Evolutionary conservation across 768 basidiomycete species (phyloP).

Genomic region (Tricholoma bakamatsutake): DNA sequence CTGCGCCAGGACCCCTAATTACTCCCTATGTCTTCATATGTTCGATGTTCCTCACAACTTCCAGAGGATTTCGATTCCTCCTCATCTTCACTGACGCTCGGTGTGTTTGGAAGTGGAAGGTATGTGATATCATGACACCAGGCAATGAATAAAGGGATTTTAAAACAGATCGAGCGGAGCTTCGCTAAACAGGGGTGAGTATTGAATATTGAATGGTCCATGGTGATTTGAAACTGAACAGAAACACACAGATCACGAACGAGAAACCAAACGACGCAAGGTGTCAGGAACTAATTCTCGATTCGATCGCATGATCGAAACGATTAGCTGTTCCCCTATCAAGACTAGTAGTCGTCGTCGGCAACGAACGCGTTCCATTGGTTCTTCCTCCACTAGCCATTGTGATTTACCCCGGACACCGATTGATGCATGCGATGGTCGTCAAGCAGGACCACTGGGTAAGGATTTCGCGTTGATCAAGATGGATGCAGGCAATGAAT

Average conservation of each 20-base stretch:
- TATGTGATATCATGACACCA: slow-evolving; percentile 3
- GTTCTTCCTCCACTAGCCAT: slow-evolving; percentile 40
- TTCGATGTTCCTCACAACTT: slow-evolving; percentile 13
- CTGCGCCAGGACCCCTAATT: background rate
- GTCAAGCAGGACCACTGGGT: slow-evolving; percentile 29
- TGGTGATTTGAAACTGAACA: background rate
- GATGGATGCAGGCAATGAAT: slow-evolving; percentile 19
- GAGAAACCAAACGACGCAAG: slow-evolving; percentile 41
- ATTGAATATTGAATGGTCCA: background rate
- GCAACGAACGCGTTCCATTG: slow-evolving; percentile 28
- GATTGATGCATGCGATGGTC: slow-evolving; percentile 30
- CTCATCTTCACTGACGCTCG: slow-evolving; percentile 4
- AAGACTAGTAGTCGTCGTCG: slow-evolving; percentile 15
- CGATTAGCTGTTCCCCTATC: slow-evolving; percentile 36
- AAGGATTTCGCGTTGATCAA: slow-evolving; percentile 39
- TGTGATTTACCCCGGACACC: slow-evolving; percentile 36
- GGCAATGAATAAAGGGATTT: background rate
- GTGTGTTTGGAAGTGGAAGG: slow-evolving; percentile 16
- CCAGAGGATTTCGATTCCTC: slow-evolving; percentile 11
- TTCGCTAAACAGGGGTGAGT: background rate
- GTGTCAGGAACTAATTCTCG: slow-evolving; percentile 47
- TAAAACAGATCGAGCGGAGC: background rate
- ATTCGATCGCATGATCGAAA: slow-evolving; percentile 64
- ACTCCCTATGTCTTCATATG: slow-evolving; percentile 6
- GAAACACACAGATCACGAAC: background rate